These are phyloP conservation scores for Rhizopus delemar DNA, from an alignment of 371 early-diverging fungal genomes.

Conservation along the genomic window DNA sequence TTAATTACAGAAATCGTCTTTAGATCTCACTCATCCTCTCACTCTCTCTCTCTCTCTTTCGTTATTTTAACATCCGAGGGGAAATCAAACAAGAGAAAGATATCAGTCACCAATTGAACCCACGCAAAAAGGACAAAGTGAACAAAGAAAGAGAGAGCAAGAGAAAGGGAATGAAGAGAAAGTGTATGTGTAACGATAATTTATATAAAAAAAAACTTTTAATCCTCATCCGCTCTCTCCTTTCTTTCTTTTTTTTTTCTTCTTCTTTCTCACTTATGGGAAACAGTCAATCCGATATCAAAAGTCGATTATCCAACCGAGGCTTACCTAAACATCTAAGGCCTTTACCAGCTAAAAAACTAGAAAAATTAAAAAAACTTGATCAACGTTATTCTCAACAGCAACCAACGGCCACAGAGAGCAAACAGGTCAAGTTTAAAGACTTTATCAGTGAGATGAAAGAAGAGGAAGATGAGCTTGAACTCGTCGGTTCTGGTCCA, in stretches of 20 bases:
- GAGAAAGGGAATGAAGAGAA: not conserved
- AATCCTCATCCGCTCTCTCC: not conserved
- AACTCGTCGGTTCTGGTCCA: not conserved
- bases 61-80: too few relatives aligned
- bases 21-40: too few relatives aligned
- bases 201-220: not conserved
- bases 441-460: not conserved
- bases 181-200: not conserved
- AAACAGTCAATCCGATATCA: slow-evolving; percentile 13
- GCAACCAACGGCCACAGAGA: not conserved
- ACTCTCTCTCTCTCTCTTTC: too few relatives aligned
- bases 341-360: slow-evolving; percentile 1
- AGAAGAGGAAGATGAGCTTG: not conserved
- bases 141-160: not conserved
- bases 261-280: slow-evolving; percentile 12
- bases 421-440: not conserved
- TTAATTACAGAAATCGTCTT: too few relatives aligned
- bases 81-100: too few relatives aligned
- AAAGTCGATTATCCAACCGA: not conserved
- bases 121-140: not conserved
- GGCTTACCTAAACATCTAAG: not conserved
- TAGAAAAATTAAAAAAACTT: slow-evolving; percentile 2
- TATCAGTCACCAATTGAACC: not conserved
- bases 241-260: slow-evolving; percentile 1
- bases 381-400: not conserved